These are phyloP conservation scores for Byssothecium circinans DNA, from an alignment of 2,329 filamentous ascomycete species.

Conservation along the genomic window DNA sequence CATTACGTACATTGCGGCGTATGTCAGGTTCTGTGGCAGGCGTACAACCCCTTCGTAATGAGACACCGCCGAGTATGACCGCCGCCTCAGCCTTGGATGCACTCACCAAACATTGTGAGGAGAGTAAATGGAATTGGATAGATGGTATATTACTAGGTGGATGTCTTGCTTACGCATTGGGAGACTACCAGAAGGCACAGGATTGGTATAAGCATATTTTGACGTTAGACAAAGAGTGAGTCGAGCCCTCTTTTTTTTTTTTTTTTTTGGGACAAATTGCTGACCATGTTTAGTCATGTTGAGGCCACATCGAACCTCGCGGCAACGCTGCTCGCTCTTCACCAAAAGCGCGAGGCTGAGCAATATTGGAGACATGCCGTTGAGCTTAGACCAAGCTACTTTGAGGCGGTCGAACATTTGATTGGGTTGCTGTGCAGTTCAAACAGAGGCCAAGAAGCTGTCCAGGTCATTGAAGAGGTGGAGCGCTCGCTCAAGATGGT, in stretches of 20 bases:
- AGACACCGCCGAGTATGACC: constrained; percentile 37
- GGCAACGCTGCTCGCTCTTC: constrained; percentile 81
- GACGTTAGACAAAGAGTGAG: constrained; percentile 58
- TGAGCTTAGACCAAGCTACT: constrained; percentile 78
- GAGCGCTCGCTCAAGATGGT: constrained; percentile 67
- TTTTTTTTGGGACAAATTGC: constrained; percentile 10
- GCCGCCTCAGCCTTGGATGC: constrained; percentile 42
- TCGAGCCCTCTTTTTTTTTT: constrained; percentile 7
- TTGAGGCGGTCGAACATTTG: constrained; percentile 93
- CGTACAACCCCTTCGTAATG: constrained; percentile 29
- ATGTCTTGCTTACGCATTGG: constrained; percentile 87
- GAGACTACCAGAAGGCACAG: constrained; percentile 76
- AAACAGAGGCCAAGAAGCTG: constrained; percentile 79
- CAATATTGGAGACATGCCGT: constrained; percentile 84
- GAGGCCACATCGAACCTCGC: constrained; percentile 94
- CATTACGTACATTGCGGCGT: constrained; percentile 33
- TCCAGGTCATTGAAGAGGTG: constrained; percentile 83
- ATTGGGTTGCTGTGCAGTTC: constrained; percentile 82
- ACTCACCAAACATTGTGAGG: constrained; percentile 41
- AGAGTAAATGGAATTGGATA: constrained; percentile 65
- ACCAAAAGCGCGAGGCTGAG: constrained; percentile 81
- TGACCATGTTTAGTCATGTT: constrained; percentile 64
- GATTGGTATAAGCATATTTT: constrained; percentile 73
- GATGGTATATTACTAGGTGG: constrained; percentile 91
- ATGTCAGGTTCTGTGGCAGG: constrained; percentile 38